Evolutionary conservation across 75 land plant genomes (phyloP).

Genomic region (Sequoiadendron giganteum): DNA sequence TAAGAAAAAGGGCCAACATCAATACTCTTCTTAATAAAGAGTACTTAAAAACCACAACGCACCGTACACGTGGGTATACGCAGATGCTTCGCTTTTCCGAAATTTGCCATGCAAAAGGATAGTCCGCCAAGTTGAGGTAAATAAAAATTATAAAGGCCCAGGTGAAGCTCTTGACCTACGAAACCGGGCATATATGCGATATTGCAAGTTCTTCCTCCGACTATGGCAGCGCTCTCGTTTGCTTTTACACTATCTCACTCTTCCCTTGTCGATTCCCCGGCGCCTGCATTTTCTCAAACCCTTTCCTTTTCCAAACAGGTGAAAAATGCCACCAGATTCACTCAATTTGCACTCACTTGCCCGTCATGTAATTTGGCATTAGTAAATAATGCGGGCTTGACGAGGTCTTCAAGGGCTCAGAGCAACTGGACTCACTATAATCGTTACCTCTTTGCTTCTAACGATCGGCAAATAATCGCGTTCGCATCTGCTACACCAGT

Average conservation of each 20-base stretch:
- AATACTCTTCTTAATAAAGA: no score
- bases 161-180: no score
- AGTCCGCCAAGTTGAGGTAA: no score
- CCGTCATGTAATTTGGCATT: background rate
- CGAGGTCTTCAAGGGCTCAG: background rate
- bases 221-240: background rate
- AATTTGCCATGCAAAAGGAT: no score
- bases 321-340: background rate
- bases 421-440: background rate
- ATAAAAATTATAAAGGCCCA: no score
- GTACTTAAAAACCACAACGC: no score
- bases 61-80: no score
- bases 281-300: background rate
- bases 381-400: background rate
- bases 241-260: background rate
- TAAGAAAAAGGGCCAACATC: no score
- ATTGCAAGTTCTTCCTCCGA: background rate
- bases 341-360: background rate
- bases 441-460: background rate
- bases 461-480: background rate
- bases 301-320: background rate
- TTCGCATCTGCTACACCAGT: background rate
- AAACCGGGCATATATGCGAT: no score
- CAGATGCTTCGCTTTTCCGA: no score
- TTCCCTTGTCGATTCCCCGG: background rate